phyloP scores from a whole-genome alignment of 352 stramenopile species.

The Phytophthora quininea region DNA sequence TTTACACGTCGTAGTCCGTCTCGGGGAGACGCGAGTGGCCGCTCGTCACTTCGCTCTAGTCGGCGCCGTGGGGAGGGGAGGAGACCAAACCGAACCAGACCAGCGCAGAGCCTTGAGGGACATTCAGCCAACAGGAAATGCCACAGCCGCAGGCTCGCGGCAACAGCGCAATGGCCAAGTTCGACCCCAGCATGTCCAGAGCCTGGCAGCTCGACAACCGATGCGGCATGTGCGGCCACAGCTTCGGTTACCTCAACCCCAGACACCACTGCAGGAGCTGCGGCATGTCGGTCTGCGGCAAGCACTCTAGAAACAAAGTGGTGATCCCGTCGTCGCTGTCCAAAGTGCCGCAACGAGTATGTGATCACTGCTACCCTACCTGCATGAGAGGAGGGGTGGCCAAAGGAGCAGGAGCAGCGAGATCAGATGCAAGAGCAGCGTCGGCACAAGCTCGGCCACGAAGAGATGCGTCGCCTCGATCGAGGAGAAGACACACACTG shows the following conservation, averaged over 20 bases:
- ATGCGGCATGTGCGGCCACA: slow-evolving; percentile 64
- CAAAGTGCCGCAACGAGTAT: slow-evolving; percentile 71
- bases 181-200: slow-evolving; percentile 46
- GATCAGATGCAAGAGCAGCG: slow-evolving; percentile 11
- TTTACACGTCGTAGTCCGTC: slow-evolving; percentile 17
- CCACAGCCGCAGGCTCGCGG: slow-evolving; percentile 31
- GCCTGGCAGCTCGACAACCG: slow-evolving; percentile 63
- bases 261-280: slow-evolving; percentile 85
- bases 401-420: background rate
- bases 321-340: slow-evolving; percentile 74
- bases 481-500: slow-evolving; percentile 27
- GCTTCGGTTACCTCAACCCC: slow-evolving; percentile 67
- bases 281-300: slow-evolving; percentile 74
- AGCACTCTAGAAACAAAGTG: slow-evolving; percentile 72
- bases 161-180: slow-evolving; percentile 50
- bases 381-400: slow-evolving; percentile 35
- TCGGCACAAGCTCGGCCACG: background rate
- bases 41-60: slow-evolving; percentile 33
- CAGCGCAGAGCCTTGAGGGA: too few species aligned
- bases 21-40: slow-evolving; percentile 14
- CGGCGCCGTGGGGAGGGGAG: slow-evolving; percentile 9
- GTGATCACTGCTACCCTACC: slow-evolving; percentile 67
- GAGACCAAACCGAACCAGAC: slow-evolving; percentile 1
- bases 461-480: background rate
- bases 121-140: slow-evolving; percentile 27